Evolutionary conservation across 306 rosid species (phyloP), one percentile per base, ranked within the genome.

Genomic region (Prunus campanulata): DNA sequence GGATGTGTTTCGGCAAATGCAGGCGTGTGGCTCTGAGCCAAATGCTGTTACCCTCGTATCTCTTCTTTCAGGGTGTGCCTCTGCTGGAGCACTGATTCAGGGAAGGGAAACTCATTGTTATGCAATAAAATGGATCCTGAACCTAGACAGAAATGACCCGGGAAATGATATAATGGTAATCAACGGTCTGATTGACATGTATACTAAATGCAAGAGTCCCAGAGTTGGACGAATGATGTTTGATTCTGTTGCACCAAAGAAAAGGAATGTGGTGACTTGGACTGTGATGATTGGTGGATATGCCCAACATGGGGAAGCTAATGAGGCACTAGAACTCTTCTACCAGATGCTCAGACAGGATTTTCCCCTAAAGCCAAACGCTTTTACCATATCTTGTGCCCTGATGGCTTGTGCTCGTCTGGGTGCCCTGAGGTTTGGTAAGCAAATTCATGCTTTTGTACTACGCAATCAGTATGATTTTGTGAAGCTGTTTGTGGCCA

Each of bases 271-370:
- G 81, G 98, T 91, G 75, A 90, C 92, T 49, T 91, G 98, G 98
- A 90, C 96, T 24, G 89, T 86, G 82, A 87, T 91, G 91, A 93
- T 91, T 72, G 98, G 97, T 46, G 98, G 98, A 47, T 93, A 90
- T 86, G 96, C 97, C 11, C 97, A 93, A 68, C 91, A 88, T 76
- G 92, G 92, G 11, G 97, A 93, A 87, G 96, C 97, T 57, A 93
- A 91, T 55, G 78, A 83, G 74, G 92, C 98, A 0, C 75, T 93
- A 11, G 85, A 83, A 70, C 92, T 91, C 72, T 88, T 93, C 84
- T 83, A 88, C 9, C 82, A 86, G 46, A 93, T 93, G 92, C 87
- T 93, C 57, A 74, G 76, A 77, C 79, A 60, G 11, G 81, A 77
- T 51, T 65, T 66, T 25, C 75, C 79, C 66, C 61, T 80, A 80